Percentiles rank a stretch among this genome's conserved stretches.
These are phyloP conservation scores for Rutstroemia sp. DNA, from an alignment of 2,329 filamentous ascomycete species.

Conservation along the genomic window DNA sequence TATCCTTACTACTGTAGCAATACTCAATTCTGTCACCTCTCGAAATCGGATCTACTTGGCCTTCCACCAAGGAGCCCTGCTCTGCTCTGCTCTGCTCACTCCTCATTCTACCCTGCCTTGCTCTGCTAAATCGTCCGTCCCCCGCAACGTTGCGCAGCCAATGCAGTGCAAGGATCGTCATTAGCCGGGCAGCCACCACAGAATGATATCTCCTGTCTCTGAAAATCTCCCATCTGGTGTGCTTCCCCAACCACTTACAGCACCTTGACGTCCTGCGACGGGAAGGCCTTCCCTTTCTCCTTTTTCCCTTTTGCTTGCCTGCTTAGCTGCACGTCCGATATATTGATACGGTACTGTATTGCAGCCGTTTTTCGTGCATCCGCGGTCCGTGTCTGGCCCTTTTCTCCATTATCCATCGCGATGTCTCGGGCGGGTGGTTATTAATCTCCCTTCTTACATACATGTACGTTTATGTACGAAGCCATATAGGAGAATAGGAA, in stretches of 20 bases:
- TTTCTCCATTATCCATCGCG: background rate
- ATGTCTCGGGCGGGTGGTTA: background rate
- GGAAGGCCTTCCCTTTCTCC: too few species aligned
- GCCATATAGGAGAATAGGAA: conserved; percentile 2
- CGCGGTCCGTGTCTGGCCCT: background rate
- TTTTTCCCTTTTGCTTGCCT: too few species aligned
- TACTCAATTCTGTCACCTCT: background rate
- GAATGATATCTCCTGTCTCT: background rate
- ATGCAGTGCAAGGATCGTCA: background rate
- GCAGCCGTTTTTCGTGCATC: background rate
- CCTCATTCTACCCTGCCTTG: too few species aligned
- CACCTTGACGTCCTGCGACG: too few species aligned
- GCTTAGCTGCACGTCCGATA: background rate
- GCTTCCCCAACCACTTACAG: too few species aligned
- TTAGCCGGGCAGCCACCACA: background rate
- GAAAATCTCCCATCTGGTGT: background rate
- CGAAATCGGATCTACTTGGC: background rate
- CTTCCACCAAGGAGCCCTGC: background rate
- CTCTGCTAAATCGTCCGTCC: background rate
- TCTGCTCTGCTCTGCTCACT: too few species aligned
- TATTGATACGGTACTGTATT: background rate
- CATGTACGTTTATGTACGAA: background rate
- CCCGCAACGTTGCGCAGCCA: background rate
- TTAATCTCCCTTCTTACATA: too few species aligned
- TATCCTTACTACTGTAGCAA: background rate